Evolutionary conservation across 176 grass and related monocot genomes (phyloP), one percentile per base, ranked within the genome.

Genomic region (Melocanna baccifera): DNA sequence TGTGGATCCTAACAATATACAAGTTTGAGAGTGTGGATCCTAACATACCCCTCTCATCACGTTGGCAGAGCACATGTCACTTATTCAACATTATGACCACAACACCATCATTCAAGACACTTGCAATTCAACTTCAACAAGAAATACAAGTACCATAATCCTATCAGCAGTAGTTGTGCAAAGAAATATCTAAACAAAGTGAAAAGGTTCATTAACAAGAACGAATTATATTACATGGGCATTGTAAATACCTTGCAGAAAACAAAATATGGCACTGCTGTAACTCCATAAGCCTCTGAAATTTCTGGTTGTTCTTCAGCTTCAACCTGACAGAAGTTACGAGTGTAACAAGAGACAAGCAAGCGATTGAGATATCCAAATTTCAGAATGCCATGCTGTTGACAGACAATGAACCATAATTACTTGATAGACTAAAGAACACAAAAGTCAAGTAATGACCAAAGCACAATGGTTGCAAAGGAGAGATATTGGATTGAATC

Each of bases 281-380:
- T 50, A 87, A 99, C 91, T 53, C 91, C 83, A 88, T 94, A 96
- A 57, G 86, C 86, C 77, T 94, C 96, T 52, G 96, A 94, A 77
- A 99, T 92, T 91, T 94, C 96, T 12, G 93, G 96, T 48, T 94
- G 91, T 83, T 99, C 93, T 87, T 99, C 96, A 28, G 93, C 96
- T 85, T 99, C 96, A 82, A 96, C 91, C 96, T 97, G 74, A 84
- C 42, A 83, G 52, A 79, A 67, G 14, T 68, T 71, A 81, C 13
- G 23, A 62, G n/a, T 55, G 46, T 65, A 71, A 23, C 14, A 83
- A 57, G 19, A 69, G 65, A 78, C n/a, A 86, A 46, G 86, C 61
- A 65, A 82, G 29, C 0, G 25, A 20, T 59, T 19, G 16, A 85
- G 51, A 50, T 37, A 66, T 59, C 7, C 6, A 22, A 72, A 73